phyloP scores from a whole-genome alignment of 176 grass and related monocot species.

The Triticum dicoccoides region DNA sequence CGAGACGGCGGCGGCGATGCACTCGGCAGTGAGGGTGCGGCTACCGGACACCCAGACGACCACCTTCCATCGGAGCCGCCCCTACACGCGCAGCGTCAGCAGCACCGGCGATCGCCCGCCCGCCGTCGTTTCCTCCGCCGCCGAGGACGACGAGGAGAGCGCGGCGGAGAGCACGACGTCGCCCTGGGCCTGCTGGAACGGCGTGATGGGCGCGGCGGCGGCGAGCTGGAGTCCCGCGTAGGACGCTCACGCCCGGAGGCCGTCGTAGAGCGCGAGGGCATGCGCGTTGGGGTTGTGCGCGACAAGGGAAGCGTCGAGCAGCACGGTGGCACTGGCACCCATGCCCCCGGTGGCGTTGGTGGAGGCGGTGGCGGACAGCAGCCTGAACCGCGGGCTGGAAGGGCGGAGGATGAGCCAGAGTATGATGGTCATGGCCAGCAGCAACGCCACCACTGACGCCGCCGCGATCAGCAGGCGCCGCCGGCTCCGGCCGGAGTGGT shows the following conservation, averaged over 20 bases:
- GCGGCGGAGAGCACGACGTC: conserved; percentile 38
- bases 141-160: conserved; percentile 14
- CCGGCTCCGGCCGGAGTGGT: neutral
- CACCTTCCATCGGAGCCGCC: conserved; percentile 35
- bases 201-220: conserved; percentile 16
- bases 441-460: conserved; percentile 20
- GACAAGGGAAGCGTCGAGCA: conserved; percentile 44
- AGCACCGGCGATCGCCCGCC: neutral
- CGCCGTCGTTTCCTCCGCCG: neutral
- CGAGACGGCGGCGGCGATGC: too few relatives aligned
- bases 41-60: too few relatives aligned
- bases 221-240: conserved; percentile 41
- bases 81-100: conserved; percentile 44
- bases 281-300: conserved; percentile 64
- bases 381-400: conserved; percentile 51
- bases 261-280: conserved; percentile 55
- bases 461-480: conserved; percentile 12
- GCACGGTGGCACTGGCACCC: neutral
- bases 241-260: conserved; percentile 40
- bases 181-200: conserved; percentile 43
- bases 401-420: conserved; percentile 70
- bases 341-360: neutral
- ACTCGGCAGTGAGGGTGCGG: too few relatives aligned
- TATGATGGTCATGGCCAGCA: conserved; percentile 46
- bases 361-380: conserved; percentile 27